phyloP scores from a whole-genome alignment of 1,139 yeast genomes.

The Zygoascus sp. region DNA sequence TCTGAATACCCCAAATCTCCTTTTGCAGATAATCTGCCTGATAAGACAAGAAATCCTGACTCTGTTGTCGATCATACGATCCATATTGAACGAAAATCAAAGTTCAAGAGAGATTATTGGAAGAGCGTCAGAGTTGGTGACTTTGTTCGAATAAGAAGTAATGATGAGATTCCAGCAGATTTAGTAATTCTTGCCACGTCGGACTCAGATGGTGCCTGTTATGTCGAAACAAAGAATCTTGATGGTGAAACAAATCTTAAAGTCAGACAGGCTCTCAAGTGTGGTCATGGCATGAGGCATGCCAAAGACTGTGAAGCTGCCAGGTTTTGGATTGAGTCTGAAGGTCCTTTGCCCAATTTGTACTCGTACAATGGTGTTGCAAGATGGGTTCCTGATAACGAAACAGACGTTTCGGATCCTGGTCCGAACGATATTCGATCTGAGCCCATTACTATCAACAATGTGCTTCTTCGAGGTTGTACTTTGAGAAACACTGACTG shows the following conservation, averaged over 20 bases:
- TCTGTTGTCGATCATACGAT: conserved; percentile 35
- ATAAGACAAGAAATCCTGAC: conserved; percentile 16
- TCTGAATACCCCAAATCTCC: conserved; percentile 5
- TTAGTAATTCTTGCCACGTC: conserved; percentile 73
- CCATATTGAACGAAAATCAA: conserved; percentile 36
- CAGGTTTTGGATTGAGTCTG: conserved; percentile 83
- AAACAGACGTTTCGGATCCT: conserved; percentile 20
- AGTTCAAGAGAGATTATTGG: conserved; percentile 75
- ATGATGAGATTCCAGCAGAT: conserved; percentile 95
- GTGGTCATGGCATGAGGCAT: conserved; percentile 61
- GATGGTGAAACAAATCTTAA: conserved; percentile 97
- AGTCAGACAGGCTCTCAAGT: conserved; percentile 66
- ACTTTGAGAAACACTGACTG: conserved; percentile 84
- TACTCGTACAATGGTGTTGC: conserved; percentile 86
- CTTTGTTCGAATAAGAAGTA: conserved; percentile 72
- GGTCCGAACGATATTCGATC: conserved; percentile 25
- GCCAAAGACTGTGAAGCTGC: conserved; percentile 69
- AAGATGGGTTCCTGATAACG: conserved; percentile 44
- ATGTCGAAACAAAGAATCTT: conserved; percentile 86
- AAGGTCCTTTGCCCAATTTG: conserved; percentile 79
- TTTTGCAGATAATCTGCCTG: conserved; percentile 1
- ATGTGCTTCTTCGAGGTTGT: conserved; percentile 82
- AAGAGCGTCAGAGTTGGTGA: conserved; percentile 89
- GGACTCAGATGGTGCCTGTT: conserved; percentile 86
- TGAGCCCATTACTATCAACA: conserved; percentile 78